These are phyloP conservation scores for Gomphus bonarii DNA, from an alignment of 1,284 basidiomycete genomes.

Conservation along the genomic window DNA sequence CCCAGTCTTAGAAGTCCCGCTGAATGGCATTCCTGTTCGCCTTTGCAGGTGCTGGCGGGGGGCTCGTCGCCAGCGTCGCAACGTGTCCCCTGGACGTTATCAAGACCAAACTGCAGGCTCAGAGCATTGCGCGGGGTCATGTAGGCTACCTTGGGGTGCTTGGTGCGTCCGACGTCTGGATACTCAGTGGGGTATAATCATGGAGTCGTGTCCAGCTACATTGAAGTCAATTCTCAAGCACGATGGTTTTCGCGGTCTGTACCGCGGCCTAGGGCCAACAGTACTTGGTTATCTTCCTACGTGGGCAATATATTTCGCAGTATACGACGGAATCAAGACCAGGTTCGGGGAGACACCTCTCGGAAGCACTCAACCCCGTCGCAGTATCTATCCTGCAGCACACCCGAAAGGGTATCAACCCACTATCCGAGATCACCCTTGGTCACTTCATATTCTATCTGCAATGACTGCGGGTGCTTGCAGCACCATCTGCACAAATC, in stretches of 20 bases:
- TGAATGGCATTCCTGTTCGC: conserved; percentile 8
- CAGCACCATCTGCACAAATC: conserved; percentile 87
- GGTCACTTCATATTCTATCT: conserved; percentile 80
- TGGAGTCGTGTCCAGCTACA: conserved; percentile 40
- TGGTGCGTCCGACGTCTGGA: conserved; percentile 36
- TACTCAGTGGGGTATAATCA: conserved; percentile 13
- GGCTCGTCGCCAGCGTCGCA: conserved; percentile 85
- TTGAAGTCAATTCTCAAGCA: conserved; percentile 60
- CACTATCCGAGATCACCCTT: conserved; percentile 63
- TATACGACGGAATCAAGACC: conserved; percentile 89
- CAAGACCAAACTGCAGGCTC: conserved; percentile 95
- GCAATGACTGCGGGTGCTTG: conserved; percentile 89
- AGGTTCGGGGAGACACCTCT: conserved; percentile 59
- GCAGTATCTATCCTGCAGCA: conserved; percentile 63
- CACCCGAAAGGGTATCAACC: conserved; percentile 77
- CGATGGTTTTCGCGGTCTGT: conserved; percentile 79
- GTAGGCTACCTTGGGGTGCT: conserved; percentile 67
- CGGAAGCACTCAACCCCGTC: conserved; percentile 20
- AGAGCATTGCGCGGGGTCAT: conserved; percentile 56
- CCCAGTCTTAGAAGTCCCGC: neutral
- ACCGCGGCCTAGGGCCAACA: conserved; percentile 92
- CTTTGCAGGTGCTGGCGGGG: conserved; percentile 70
- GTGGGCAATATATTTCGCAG: conserved; percentile 98
- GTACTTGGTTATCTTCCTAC: conserved; percentile 91
- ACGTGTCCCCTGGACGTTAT: conserved; percentile 97